Evolutionary conservation across 2,329 filamentous ascomycete genomes (phyloP).

Genomic region (Metarhizium rileyi): DNA sequence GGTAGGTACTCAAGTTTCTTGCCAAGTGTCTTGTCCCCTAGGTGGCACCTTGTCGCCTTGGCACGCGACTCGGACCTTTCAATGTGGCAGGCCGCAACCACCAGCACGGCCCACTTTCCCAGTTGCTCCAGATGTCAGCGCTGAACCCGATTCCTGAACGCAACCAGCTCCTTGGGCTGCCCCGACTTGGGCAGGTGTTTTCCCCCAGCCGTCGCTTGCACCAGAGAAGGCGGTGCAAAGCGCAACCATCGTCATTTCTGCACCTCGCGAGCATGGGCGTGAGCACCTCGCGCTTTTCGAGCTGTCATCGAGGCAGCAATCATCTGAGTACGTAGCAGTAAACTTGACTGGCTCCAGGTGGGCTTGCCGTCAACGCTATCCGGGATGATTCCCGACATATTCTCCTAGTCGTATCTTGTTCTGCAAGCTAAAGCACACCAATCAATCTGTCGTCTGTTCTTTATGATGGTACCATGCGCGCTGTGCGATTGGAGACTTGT

Average conservation of each 20-base stretch:
- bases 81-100: background rate
- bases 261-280: background rate
- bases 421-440: background rate
- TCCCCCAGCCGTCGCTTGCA: background rate
- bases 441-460: conserved; percentile 1
- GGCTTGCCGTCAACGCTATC: background rate
- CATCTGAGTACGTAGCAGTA: background rate
- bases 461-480: background rate
- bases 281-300: background rate
- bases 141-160: background rate
- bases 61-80: background rate
- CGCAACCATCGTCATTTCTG: too few species aligned
- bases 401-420: background rate
- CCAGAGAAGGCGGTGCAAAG: too few species aligned
- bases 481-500: background rate
- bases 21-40: too few species aligned
- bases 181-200: background rate
- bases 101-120: background rate
- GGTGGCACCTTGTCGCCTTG: too few species aligned
- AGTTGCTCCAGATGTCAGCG: background rate
- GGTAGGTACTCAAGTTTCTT: too few species aligned
- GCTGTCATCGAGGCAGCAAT: background rate
- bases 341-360: background rate
- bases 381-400: background rate
- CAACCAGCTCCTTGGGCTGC: too few species aligned